Evolutionary conservation across 2,329 filamentous ascomycete genomes (phyloP).

Genomic region (Paraphoma sp.): DNA sequence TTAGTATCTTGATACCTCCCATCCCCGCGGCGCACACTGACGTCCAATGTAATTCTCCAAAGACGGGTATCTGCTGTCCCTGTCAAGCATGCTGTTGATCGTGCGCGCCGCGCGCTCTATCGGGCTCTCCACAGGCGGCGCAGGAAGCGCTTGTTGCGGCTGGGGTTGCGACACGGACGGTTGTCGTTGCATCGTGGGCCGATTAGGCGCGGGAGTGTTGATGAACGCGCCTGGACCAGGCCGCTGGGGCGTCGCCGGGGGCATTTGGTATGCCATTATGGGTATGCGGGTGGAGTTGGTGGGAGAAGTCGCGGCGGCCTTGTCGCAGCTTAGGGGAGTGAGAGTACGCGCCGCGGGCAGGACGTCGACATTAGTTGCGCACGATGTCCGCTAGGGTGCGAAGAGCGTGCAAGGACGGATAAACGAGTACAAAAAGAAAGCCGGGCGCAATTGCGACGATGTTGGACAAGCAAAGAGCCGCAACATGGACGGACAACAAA

Average conservation of each 20-base stretch:
- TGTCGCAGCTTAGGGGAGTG: conserved; percentile 31
- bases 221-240: conserved; percentile 78
- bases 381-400: conserved; percentile 15
- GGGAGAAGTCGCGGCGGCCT: conserved; percentile 18
- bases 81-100: conserved; percentile 78
- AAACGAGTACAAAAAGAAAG: conserved; percentile 17
- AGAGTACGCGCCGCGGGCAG: conserved; percentile 35
- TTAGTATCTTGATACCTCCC: conserved; percentile 32
- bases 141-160: conserved; percentile 29
- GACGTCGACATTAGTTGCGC: conserved; percentile 37
- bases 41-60: conserved; percentile 88
- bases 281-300: conserved; percentile 6
- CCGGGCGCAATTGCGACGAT: conserved; percentile 37
- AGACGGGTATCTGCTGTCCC: conserved; percentile 84
- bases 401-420: conserved; percentile 22
- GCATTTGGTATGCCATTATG: conserved; percentile 38
- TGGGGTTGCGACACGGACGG: conserved; percentile 35
- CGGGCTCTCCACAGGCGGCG: conserved; percentile 57
- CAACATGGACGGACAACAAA: conserved; percentile 33
- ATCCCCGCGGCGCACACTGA: conserved; percentile 54
- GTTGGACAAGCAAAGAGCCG: conserved; percentile 13
- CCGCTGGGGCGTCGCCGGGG: conserved; percentile 66
- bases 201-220: conserved; percentile 69
- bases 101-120: conserved; percentile 82
- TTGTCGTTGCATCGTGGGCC: conserved; percentile 34